These are phyloP conservation scores for Casuarina cunninghamiana DNA, from an alignment of 306 rosid genomes.

Conservation along the genomic window DNA sequence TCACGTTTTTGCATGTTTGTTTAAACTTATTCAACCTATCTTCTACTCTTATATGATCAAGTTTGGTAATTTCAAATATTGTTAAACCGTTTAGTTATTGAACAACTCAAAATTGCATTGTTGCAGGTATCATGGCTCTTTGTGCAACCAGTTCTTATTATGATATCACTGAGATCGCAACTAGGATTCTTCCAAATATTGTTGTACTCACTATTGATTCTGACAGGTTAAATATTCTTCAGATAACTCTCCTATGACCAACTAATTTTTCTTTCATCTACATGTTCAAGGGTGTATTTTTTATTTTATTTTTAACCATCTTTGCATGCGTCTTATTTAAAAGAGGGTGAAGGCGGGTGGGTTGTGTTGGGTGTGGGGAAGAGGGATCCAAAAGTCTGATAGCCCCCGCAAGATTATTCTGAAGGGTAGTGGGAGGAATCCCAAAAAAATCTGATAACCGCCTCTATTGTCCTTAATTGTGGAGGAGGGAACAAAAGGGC, in stretches of 20 bases:
- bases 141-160: slow-evolving; percentile 95
- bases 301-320: background rate
- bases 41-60: slow-evolving; percentile 19
- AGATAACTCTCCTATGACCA: background rate
- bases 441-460: no score
- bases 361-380: no score
- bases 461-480: no score
- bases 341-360: no score
- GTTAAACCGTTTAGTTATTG: slow-evolving; percentile 3
- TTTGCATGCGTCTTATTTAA: background rate
- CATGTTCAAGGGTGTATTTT: slow-evolving; percentile 4
- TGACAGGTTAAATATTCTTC: slow-evolving; percentile 60
- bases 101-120: slow-evolving; percentile 17
- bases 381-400: no score
- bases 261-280: background rate
- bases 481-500: no score
- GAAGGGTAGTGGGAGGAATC: no score
- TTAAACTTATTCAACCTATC: background rate
- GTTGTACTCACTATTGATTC: slow-evolving; percentile 92
- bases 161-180: slow-evolving; percentile 86
- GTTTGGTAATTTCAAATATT: slow-evolving; percentile 12
- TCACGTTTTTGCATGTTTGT: background rate
- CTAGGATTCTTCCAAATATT: slow-evolving; percentile 92
- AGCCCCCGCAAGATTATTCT: no score
- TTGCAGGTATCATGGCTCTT: slow-evolving; percentile 95